Conservation (phyloP, 2,329 filamentous ascomycete genomes). For the Colletotrichum truncatum region DNA sequence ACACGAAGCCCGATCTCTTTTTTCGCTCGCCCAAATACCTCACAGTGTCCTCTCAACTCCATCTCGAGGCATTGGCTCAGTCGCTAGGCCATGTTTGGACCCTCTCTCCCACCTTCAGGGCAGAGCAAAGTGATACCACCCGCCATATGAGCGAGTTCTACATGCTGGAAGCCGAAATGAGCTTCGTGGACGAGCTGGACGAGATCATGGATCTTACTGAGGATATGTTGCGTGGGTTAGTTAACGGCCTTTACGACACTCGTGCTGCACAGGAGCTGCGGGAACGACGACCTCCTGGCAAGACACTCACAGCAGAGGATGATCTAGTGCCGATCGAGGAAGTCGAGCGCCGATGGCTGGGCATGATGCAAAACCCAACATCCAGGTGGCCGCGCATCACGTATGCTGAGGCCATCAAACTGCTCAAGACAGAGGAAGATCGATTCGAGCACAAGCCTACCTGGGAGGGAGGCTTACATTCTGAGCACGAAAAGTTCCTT, state of each 20-base stretch:
- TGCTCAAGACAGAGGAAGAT: conserved; percentile 68
- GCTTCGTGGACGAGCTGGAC: conserved; percentile 76
- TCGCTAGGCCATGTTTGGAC: conserved; percentile 93
- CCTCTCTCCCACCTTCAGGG: conserved; percentile 91
- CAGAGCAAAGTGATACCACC: conserved; percentile 91
- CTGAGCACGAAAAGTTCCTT: conserved; percentile 92
- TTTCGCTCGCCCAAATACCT: conserved; percentile 92
- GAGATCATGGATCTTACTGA: conserved; percentile 84
- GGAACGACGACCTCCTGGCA: conserved; percentile 25
- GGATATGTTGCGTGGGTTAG: conserved; percentile 72
- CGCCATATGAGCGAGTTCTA: conserved; percentile 98
- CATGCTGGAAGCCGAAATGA: conserved; percentile 94
- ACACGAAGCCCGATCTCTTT: conserved; percentile 64
- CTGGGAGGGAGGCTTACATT: conserved; percentile 81
- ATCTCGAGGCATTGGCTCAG: conserved; percentile 91
- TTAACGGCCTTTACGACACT: conserved; percentile 48
- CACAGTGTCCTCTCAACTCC: conserved; percentile 93
- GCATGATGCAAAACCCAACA: conserved; percentile 59
- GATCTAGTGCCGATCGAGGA: conserved; percentile 55
- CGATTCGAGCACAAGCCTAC: conserved; percentile 74
- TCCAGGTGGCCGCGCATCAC: conserved; percentile 80
- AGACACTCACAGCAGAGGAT: conserved; percentile 36
- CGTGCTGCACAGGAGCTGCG: conserved; percentile 56
- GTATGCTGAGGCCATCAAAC: conserved; percentile 79
- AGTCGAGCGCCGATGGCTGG: conserved; percentile 77